phyloP scores from a whole-genome alignment of 306 rosid genomes.

The Quercus gilva region DNA sequence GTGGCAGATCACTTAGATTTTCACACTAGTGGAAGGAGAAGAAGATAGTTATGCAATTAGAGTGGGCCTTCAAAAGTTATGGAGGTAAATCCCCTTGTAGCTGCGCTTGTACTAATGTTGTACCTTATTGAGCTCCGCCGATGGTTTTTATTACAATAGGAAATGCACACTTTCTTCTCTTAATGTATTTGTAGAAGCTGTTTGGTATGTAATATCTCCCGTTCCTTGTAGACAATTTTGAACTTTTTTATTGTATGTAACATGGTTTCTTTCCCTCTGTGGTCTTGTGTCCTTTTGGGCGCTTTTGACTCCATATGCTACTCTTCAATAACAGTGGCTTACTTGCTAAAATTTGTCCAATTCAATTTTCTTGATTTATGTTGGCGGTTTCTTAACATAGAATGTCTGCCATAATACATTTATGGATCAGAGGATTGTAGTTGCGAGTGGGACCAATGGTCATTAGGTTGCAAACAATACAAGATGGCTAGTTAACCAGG shows the following conservation, averaged over 20 bases:
- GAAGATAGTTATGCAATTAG: conserved; percentile 14
- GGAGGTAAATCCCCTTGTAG: conserved; percentile 9
- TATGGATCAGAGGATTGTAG: neutral
- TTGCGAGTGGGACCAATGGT: neutral
- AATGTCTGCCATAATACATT: neutral
- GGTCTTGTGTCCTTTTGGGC: neutral
- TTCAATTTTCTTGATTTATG: conserved; percentile 25
- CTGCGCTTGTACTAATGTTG: neutral
- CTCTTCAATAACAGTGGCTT: conserved; percentile 19
- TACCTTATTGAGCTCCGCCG: neutral
- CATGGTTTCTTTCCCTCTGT: conserved; percentile 24
- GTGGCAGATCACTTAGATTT: conserved; percentile 11
- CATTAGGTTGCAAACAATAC: neutral
- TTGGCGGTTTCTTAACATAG: conserved; percentile 14
- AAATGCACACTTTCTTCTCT: neutral
- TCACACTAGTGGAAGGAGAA: conserved; percentile 6
- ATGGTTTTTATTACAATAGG: conserved; percentile 1
- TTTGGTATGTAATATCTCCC: conserved; percentile 1
- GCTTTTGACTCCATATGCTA: conserved; percentile 7
- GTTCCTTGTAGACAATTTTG: conserved; percentile 6
- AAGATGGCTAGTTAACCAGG: neutral
- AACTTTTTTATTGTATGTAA: conserved; percentile 13
- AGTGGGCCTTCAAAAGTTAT: conserved; percentile 18
- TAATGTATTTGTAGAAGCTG: neutral
- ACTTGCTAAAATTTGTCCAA: conserved; percentile 12